phyloP scores from a whole-genome alignment of 1,284 basidiomycete genomes.

The Neonothopanus nambi region DNA sequence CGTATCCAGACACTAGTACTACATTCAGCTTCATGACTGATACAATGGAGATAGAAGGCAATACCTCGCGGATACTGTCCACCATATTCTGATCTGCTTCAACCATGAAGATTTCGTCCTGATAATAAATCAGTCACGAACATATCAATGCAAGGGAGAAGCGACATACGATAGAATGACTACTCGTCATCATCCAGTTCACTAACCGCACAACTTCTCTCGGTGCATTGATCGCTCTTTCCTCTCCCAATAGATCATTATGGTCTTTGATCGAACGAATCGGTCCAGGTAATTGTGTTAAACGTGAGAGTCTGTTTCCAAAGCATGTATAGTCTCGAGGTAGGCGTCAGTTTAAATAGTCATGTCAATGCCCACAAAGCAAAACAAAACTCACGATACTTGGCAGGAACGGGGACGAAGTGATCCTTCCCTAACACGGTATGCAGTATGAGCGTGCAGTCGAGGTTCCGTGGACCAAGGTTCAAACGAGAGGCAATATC shows the following conservation, averaged over 20 bases:
- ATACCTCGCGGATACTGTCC: constrained; percentile 60
- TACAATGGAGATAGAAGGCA: neutral
- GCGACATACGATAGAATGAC: constrained; percentile 44
- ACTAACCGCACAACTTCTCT: constrained; percentile 69
- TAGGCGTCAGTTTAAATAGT: neutral
- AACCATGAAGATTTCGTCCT: constrained; percentile 58
- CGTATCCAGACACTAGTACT: constrained; percentile 62
- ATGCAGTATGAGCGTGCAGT: constrained; percentile 65
- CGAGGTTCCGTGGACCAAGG: constrained; percentile 41
- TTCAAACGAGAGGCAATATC: constrained; percentile 54
- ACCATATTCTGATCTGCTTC: constrained; percentile 47
- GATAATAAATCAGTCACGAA: constrained; percentile 5
- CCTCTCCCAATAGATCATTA: constrained; percentile 47
- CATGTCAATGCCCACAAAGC: neutral
- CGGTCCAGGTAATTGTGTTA: constrained; percentile 60
- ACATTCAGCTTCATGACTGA: neutral
- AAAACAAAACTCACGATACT: constrained; percentile 59
- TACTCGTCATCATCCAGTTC: constrained; percentile 70
- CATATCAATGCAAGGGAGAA: neutral
- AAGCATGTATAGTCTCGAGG: constrained; percentile 71
- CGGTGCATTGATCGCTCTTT: constrained; percentile 60
- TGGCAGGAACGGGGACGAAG: constrained; percentile 60
- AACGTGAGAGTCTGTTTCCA: constrained; percentile 54
- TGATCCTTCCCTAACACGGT: constrained; percentile 69
- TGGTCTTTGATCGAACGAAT: constrained; percentile 47